Conservation (phyloP, 306 rosid genomes). For the Quillaja saponaria region DNA sequence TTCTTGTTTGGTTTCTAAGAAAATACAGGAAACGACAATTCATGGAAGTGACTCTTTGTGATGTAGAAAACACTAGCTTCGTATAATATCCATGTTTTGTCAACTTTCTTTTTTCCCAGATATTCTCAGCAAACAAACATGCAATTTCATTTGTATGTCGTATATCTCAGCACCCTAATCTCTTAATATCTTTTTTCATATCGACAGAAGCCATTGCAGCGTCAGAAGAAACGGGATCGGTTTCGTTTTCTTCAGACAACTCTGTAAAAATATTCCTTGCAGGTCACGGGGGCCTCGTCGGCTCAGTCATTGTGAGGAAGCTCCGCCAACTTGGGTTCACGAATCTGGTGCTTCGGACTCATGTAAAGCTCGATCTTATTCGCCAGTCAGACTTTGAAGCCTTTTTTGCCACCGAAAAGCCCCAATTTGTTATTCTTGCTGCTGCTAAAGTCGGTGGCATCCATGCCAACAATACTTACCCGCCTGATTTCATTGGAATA, state of each 20-base stretch:
- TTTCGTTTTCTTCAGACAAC: conserved; percentile 57
- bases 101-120: neutral
- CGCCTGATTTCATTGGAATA: conserved; percentile 82
- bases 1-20: conserved; percentile 17
- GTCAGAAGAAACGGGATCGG: conserved; percentile 40
- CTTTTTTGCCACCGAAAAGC: conserved; percentile 74
- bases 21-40: conserved; percentile 16
- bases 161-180: neutral
- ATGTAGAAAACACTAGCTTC: too few species aligned
- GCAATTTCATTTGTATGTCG: neutral
- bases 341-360: conserved; percentile 65
- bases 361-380: conserved; percentile 80
- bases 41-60: too few species aligned
- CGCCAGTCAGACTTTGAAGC: conserved; percentile 83
- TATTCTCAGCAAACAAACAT: conserved; percentile 18
- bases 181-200: neutral
- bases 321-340: conserved; percentile 69
- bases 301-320: conserved; percentile 85
- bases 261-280: conserved; percentile 90
- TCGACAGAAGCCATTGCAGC: conserved; percentile 28
- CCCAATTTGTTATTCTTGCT: conserved; percentile 75
- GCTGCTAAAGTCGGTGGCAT: conserved; percentile 99
- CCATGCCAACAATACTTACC: conserved; percentile 92
- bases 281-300: conserved; percentile 94
- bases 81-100: neutral